A percentile compares a stretch with the other conserved stretches of the same genome.
Evolutionary conservation across 225 moss, liverwort and hornwort genomes (phyloP).

Genomic region (Pleurozium schreberi): DNA sequence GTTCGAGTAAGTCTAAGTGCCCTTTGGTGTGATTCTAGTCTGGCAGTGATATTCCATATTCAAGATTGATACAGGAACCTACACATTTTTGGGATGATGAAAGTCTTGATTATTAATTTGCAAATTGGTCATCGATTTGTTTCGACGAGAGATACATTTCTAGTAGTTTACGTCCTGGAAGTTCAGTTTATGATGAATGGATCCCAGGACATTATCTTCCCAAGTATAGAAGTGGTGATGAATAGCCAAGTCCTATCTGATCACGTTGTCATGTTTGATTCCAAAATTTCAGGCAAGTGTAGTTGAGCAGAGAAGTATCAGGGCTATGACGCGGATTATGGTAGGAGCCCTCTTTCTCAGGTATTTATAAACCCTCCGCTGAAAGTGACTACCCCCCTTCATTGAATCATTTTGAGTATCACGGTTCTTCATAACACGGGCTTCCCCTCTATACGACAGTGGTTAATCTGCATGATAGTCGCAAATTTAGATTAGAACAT

Average conservation of each 20-base stretch:
- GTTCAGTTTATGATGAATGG: background rate
- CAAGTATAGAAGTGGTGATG: background rate
- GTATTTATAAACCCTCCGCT: slow-evolving; percentile 5
- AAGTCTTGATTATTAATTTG: background rate
- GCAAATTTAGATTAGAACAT: background rate
- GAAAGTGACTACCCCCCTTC: background rate
- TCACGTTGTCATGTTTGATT: background rate
- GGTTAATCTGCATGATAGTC: background rate
- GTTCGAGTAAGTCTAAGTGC: slow-evolving; percentile 55
- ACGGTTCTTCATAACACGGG: background rate
- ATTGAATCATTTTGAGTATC: background rate
- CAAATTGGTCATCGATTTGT: background rate
- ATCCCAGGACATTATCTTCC: background rate
- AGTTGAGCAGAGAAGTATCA: slow-evolving; percentile 50
- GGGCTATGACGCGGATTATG: slow-evolving; percentile 71
- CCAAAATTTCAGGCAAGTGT: slow-evolving; percentile 48
- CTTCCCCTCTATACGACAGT: background rate
- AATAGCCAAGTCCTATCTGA: background rate
- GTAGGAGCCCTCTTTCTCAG: slow-evolving; percentile 64
- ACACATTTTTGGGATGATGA: background rate
- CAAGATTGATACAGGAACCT: background rate
- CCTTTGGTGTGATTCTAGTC: background rate
- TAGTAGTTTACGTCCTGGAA: background rate
- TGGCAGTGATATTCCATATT: background rate
- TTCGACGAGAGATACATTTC: background rate